Evolutionary conservation across 164 flowering plant species (phyloP), one percentile per base, ranked within the genome.

Genomic region (Vitis amurensis): DNA sequence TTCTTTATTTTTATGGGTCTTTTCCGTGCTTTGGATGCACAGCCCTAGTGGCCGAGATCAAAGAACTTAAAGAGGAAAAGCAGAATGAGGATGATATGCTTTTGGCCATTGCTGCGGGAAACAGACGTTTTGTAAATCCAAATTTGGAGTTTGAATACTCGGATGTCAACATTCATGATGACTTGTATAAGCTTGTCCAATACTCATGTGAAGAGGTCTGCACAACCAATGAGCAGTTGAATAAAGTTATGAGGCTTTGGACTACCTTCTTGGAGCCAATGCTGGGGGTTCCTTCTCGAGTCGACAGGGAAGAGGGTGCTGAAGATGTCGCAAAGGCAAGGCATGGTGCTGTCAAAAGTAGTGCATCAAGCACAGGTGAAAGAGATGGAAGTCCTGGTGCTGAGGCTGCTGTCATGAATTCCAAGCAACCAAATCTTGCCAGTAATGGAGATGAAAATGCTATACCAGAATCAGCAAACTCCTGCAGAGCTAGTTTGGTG

Each of bases 181-280:
- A 85, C 74, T 55, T 87, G 68, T 84, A 76, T 72, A 85, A 89
- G 65, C 82, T 89, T 59, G 74, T 89, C 44, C 81, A 84, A 61
- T 89, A 82, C 82, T 89, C 93, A 11, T 87, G 91, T 79, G 87
- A 87, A 75, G 91, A 89, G 79, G 63, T 89, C 50, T 87, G 84
- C 82, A 74, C 88, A 16, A 77, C 85, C 3, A 86, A 86, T 78
- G 93, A 89, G 50, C 91, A 85, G 63, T 31, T 81, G 12, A 81
- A 73, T 67, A 87, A 85, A 73, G 83, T 81, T 29, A 78, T 83
- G 83, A 79, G 76, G 71, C 81, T 87, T 48, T 89, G 89, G 88
- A 77, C 82, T 31, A 67, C 80, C 12, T 85, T 89, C 60, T 55
- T 89, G 82, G 93, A 89, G 81, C 87, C 88, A 16, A 81, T 89